These are phyloP conservation scores for Alternaria novae-zelandiae DNA, from an alignment of 2,329 filamentous ascomycete species.

Conservation along the genomic window DNA sequence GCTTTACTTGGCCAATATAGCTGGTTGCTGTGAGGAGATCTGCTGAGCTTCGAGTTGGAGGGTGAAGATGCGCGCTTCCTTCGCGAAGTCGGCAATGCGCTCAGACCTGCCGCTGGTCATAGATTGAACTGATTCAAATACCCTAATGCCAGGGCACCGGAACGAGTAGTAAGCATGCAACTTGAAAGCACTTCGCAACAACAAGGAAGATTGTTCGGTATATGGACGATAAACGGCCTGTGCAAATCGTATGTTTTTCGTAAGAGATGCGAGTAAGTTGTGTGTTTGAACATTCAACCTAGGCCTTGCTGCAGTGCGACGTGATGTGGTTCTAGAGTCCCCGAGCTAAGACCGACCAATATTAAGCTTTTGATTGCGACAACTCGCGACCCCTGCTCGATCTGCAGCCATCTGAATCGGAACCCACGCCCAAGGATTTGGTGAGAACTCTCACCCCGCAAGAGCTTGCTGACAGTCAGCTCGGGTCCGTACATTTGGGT, in stretches of 20 bases:
- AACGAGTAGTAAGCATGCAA: neutral
- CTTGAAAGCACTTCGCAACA: neutral
- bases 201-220: neutral
- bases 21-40: neutral
- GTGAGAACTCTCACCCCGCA: neutral
- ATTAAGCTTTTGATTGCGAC: neutral
- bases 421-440: neutral
- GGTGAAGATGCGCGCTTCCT: neutral
- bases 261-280: neutral
- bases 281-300: neutral
- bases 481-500: neutral
- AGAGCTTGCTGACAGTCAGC: neutral
- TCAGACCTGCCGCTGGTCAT: neutral
- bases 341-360: neutral
- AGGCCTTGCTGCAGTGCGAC: neutral
- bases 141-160: neutral
- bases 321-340: neutral
- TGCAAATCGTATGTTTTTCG: neutral
- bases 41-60: neutral
- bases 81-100: neutral
- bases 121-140: neutral
- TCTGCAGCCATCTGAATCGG: neutral
- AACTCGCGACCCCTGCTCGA: neutral
- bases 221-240: rapidly evolving
- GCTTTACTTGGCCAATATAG: neutral